Conservation (phyloP, 192 early-diverging fungal genomes). For the Bifiguratus adelaidae region DNA sequence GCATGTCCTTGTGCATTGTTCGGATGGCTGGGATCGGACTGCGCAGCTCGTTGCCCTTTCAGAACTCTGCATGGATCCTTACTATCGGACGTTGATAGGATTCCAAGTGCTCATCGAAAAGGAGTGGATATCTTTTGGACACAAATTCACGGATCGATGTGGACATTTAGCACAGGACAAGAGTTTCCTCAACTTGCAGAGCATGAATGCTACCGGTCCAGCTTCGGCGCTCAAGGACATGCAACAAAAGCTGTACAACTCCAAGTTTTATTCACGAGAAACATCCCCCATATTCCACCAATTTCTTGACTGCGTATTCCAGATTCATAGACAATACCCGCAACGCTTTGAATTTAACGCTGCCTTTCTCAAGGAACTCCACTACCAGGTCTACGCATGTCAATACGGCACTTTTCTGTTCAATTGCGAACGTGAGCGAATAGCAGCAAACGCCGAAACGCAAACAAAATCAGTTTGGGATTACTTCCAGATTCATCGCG, state of each 20-base stretch:
- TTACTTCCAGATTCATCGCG: slow-evolving; percentile 47
- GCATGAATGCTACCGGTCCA: slow-evolving; percentile 33
- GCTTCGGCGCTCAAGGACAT: slow-evolving; percentile 50
- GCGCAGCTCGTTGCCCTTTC: slow-evolving; percentile 86
- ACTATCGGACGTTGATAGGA: slow-evolving; percentile 86
- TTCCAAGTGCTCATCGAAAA: slow-evolving; percentile 90
- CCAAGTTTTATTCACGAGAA: slow-evolving; percentile 61
- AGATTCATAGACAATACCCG: slow-evolving; percentile 79
- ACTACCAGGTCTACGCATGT: slow-evolving; percentile 80
- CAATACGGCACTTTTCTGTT: slow-evolving; percentile 93
- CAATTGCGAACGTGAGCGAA: slow-evolving; percentile 77
- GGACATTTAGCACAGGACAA: slow-evolving; percentile 76
- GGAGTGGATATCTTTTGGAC: slow-evolving; percentile 97
- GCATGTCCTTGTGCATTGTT: slow-evolving; percentile 95
- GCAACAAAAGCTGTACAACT: slow-evolving; percentile 42
- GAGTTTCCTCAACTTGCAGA: slow-evolving; percentile 42
- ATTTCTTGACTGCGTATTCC: slow-evolving; percentile 95
- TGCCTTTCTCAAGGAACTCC: slow-evolving; percentile 65
- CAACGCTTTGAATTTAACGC: slow-evolving; percentile 92
- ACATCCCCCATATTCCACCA: slow-evolving; percentile 94
- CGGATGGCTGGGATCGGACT: slow-evolving; percentile 98
- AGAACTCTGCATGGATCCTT: slow-evolving; percentile 90
- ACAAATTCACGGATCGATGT: slow-evolving; percentile 89
- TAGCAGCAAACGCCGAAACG: slow-evolving; percentile 21
- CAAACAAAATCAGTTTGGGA: slow-evolving; percentile 65